phyloP scores from a whole-genome alignment of 805 yeast species.

The Barnettozyma pratensis region DNA sequence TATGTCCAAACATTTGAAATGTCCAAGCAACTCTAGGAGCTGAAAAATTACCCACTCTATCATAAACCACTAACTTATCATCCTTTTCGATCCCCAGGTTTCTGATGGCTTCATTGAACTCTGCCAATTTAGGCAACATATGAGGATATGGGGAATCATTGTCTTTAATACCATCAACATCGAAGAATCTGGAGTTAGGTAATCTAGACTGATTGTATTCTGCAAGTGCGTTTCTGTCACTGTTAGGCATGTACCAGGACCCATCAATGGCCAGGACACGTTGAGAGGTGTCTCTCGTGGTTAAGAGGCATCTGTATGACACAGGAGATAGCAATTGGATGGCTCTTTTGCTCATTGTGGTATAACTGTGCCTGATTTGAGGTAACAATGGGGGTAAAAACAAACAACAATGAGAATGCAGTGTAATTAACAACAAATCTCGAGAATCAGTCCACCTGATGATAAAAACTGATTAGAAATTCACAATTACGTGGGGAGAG shows the following conservation, averaged over 20 bases:
- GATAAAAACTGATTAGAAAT: not conserved
- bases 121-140: slow-evolving; percentile 68
- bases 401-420: no score
- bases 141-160: slow-evolving; percentile 69
- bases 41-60: slow-evolving; percentile 77
- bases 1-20: slow-evolving; percentile 72
- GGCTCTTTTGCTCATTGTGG: slow-evolving; percentile 23
- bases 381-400: no score
- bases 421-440: no score
- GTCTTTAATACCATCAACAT: slow-evolving; percentile 67
- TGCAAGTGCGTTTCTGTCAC: slow-evolving; percentile 49
- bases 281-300: slow-evolving; percentile 12
- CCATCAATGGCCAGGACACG: slow-evolving; percentile 68
- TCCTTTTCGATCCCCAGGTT: slow-evolving; percentile 49
- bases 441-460: not conserved
- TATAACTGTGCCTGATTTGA: not conserved
- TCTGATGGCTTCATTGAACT: slow-evolving; percentile 49
- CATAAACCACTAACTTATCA: slow-evolving; percentile 77
- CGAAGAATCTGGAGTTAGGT: slow-evolving; percentile 67
- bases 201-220: slow-evolving; percentile 59
- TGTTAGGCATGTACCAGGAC: slow-evolving; percentile 89
- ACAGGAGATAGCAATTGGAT: slow-evolving; percentile 22
- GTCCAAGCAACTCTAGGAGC: slow-evolving; percentile 95
- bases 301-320: slow-evolving; percentile 19
- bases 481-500: not conserved